Evolutionary conservation across 805 yeast genomes (phyloP), one percentile per base, ranked within the genome.

Genomic region (Candida koratica): DNA sequence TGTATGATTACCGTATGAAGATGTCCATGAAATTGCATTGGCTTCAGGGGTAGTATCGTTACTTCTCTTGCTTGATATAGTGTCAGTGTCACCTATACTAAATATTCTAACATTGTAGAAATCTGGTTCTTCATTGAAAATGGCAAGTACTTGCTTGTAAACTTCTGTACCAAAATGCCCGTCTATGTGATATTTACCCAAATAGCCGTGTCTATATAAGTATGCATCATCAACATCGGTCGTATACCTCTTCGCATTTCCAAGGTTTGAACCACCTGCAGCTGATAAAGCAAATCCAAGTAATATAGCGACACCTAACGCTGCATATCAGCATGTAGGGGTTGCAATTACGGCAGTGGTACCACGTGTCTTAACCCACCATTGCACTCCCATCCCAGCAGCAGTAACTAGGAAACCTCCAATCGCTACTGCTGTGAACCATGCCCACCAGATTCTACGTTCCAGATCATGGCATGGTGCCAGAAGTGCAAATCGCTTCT

Each of bases 31-130:
- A 8, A 20, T 20, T 20, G 24, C 24, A 20, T 20, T 20, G 24
- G 24, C 24, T 8, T 20, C 11, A 20, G 24, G 11, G 11, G 8
- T 20, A 20, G 10, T 20, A 20, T 20, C 11, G 24, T 20, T 11
- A 20, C 24, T 20, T 20, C 24, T 20, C 24, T 20, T 20, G 24
- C 24, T 20, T 20, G 11, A 20, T 20, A 20, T 20, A 20, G 24
- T 20, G 24, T 20, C 24, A 20, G 24, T 20, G 24, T 20, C 24
- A 20, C 24, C 24, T 20, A 20, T 20, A 20, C 24, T 20, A 20
- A 20, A 20, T 20, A 11, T 20, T 20, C 24, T 20, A 20, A 20
- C 24, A 20, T 20, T 20, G 24, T 8, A 20, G 24, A 20, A 20
- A 8, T 11, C 24, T 20, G 24, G 11, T 20, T 20, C 24, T 20